These are phyloP conservation scores for Naematelia encephala DNA, from an alignment of 768 basidiomycete genomes.

Conservation along the genomic window DNA sequence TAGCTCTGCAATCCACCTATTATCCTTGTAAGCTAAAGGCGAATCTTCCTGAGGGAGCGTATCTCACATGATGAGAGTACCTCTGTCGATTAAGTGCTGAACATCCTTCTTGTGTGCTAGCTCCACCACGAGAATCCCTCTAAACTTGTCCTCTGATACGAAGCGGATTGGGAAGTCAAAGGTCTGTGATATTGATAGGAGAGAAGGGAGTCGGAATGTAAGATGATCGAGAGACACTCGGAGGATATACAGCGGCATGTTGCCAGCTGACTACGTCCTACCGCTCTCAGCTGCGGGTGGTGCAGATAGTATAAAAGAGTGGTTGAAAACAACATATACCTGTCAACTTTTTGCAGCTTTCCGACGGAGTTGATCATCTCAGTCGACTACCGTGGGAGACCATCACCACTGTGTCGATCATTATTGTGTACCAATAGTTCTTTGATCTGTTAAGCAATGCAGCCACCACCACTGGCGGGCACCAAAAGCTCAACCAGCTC, in stretches of 20 bases:
- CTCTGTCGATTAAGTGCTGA: conserved; percentile 66
- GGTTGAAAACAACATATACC: too few species aligned
- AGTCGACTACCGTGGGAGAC: conserved; percentile 6
- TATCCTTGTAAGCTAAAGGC: not conserved
- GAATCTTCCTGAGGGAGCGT: conserved; percentile 3
- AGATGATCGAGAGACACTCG: conserved; percentile 76
- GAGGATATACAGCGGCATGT: conserved; percentile 58
- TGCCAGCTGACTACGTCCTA: too few species aligned
- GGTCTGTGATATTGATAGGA: conserved; percentile 71
- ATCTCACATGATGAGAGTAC: conserved; percentile 77
- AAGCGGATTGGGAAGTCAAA: conserved; percentile 63
- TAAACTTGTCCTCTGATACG: conserved; percentile 54
- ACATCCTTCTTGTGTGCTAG: conserved; percentile 73
- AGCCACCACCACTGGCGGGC: not conserved
- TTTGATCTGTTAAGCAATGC: not conserved
- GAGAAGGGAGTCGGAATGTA: conserved; percentile 80
- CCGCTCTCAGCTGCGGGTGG: too few species aligned
- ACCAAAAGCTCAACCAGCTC: not conserved
- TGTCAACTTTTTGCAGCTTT: too few species aligned
- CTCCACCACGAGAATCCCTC: conserved; percentile 37
- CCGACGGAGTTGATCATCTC: not conserved
- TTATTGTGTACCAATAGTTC: not conserved
- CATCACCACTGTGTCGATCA: not conserved
- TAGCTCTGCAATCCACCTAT: conserved; percentile 55
- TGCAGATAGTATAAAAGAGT: too few species aligned